These are phyloP conservation scores for Phialophora verrucosa DNA, from an alignment of 2,329 filamentous ascomycete species.

Conservation along the genomic window DNA sequence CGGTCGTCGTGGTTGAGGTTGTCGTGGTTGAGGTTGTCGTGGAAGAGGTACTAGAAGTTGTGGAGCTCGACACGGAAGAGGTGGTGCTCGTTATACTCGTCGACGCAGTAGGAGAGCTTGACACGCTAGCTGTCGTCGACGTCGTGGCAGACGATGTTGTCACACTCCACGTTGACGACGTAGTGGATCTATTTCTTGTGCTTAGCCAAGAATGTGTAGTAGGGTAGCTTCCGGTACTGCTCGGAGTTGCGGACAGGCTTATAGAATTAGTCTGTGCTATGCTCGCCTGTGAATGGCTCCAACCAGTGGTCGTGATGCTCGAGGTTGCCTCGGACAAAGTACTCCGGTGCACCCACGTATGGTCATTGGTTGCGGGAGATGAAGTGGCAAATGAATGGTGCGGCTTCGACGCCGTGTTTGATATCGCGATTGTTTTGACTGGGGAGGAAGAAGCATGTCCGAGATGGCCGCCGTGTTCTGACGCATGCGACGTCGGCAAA, in stretches of 20 bases:
- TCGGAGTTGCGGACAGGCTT: not conserved
- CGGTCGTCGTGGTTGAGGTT: not conserved
- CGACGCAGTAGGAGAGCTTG: not conserved
- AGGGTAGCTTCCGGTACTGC: not conserved
- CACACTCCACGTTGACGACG: not conserved
- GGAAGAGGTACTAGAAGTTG: too few relatives aligned
- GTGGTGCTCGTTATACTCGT: not conserved
- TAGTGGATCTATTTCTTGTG: constrained; percentile 4
- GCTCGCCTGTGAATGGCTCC: not conserved
- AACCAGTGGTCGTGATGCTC: not conserved
- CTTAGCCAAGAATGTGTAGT: not conserved
- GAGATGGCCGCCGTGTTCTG: not conserved
- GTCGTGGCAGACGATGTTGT: not conserved
- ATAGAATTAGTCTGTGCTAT: not conserved
- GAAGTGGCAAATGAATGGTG: not conserved
- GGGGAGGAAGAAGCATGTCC: not conserved
- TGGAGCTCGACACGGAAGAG: too few relatives aligned
- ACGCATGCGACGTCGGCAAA: not conserved
- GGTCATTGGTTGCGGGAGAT: not conserved
- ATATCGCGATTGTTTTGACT: not conserved
- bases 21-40: too few relatives aligned
- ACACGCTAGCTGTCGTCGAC: not conserved
- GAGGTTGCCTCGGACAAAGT: not conserved
- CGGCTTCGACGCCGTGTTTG: not conserved
- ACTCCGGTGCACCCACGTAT: not conserved